Base-by-base conservation (phyloP, 2,329 filamentous ascomycete species). In the Calcarisporium arbuscula region DNA sequence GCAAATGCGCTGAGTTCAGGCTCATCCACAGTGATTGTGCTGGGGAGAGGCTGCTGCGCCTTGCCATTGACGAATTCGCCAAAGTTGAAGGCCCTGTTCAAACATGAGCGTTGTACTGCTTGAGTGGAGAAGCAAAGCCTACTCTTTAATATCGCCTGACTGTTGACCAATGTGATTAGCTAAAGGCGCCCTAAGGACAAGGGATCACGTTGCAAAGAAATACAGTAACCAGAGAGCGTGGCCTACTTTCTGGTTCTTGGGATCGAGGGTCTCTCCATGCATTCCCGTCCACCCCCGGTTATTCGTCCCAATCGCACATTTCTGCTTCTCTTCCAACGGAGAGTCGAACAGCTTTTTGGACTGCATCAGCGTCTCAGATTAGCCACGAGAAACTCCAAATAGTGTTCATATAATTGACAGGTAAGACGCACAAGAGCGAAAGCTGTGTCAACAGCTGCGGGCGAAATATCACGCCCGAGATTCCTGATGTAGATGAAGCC, bases 401-500 rank as follows among this genome's bases (percentile, higher is more conserved):
- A 5, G n/a, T 11, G 7, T 18, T 27, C 5, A 20, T 10, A 14
- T 2, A 25, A 12, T 16, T 8, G 10, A 12, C 15, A 20, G 12
- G n/a, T 15, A 12, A 11, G 7, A 48, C 61, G 47, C 66, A 92
- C 88, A 53, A 94, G 58, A 11, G 71, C 63, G 64, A 95, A 96
- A 8, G 83, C 80, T 28, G 68, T 64, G 8, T 84, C 70, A 26
- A 95, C 77, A 34, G 80, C 73, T 19, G 71, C 60, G 1, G 70
- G 61, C 0, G 81, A 66, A 30, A 95, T 85, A 40, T 82, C 77
- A 10, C 70, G 67, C 28, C 80, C 82, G 16, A 77, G 72, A 52
- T 86, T 89, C 52, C 79, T 81, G 50, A 96, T 79, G 56, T 92
- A 96, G 41, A 95, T 76, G 59, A 96, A 96, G 41, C 90, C 90